Base-by-base conservation (phyloP, 225 moss, liverwort and hornwort genomes). In the Rhytidiadelphus loreus region DNA sequence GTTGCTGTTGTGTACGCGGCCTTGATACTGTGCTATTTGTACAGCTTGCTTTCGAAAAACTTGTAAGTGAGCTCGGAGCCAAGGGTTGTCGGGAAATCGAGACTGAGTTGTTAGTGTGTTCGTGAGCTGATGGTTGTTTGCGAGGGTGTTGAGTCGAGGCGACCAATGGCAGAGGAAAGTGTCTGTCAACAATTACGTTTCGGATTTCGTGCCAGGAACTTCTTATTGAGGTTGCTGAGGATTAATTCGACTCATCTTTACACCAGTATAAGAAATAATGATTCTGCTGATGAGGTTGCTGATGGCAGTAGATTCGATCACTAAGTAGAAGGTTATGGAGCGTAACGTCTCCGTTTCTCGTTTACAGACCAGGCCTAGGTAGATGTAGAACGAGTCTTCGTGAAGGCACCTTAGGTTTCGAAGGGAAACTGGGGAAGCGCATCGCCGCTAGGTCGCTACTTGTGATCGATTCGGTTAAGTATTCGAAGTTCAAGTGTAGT, bases 51-150 rank as follows among this genome's bases (percentile, higher is more conserved):
- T 62, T 82, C 64, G 80, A 75, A 74, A 73, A 86, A 88, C 86
- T 43, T 85, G 87, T 85, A 85, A 87, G 89, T 89, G 80, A 89
- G 89, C 86, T 90, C 50, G 77, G 65, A 92, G 77, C 68, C 89
- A 81, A 86, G 80, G 81, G 88, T 87, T 88, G 88, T 87, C 69
- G 79, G 71, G 82, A 85, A 87, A 87, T 89, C 75, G 86, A 88
- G 77, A 61, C 59, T 73, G 79, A 60, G 84, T 87, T 53, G 77
- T 66, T 41, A 52, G 59, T 82, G 83, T 79, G 79, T 81, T 88
- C 62, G 86, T 79, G 92, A 91, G 88, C 92, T 89, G 70, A 71
- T 84, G 82, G 44, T 83, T 92, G 86, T 85, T 88, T 68, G 79
- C 80, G 77, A 70, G 57, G 52, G 71, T 85, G 72, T 69, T 73